These are phyloP conservation scores for Erucastrum elatum DNA, from an alignment of 345 rosid genomes.

Conservation along the genomic window DNA sequence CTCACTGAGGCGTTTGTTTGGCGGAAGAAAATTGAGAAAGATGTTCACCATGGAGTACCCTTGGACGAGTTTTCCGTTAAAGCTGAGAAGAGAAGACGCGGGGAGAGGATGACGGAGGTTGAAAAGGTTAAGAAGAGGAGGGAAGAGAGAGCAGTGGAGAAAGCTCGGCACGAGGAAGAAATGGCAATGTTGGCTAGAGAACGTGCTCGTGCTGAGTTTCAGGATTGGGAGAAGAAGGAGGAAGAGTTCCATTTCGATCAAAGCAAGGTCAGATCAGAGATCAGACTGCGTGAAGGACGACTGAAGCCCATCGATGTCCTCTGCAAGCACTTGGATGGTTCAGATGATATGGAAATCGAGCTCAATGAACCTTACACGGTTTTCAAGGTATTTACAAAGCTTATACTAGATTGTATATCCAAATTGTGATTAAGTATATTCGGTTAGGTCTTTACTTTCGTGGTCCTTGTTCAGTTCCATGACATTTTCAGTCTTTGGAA, in stretches of 20 bases:
- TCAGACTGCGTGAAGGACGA: slow-evolving; percentile 81
- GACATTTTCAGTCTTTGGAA: slow-evolving; percentile 7
- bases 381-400: slow-evolving; percentile 61
- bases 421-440: slow-evolving; percentile 1
- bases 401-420: not conserved
- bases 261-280: slow-evolving; percentile 75
- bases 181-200: slow-evolving; percentile 90
- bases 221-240: slow-evolving; percentile 98
- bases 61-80: slow-evolving; percentile 68
- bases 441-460: not conserved
- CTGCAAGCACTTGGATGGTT: slow-evolving; percentile 68
- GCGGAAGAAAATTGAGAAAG: slow-evolving; percentile 89
- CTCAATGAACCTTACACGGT: slow-evolving; percentile 83
- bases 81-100: slow-evolving; percentile 78
- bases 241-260: slow-evolving; percentile 97
- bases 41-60: slow-evolving; percentile 63
- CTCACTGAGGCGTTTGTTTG: slow-evolving; percentile 66
- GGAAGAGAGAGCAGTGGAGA: slow-evolving; percentile 89
- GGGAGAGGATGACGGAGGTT: slow-evolving; percentile 88
- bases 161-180: slow-evolving; percentile 90
- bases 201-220: slow-evolving; percentile 94
- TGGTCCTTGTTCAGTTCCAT: slow-evolving; percentile 1
- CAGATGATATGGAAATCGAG: slow-evolving; percentile 78
- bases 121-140: slow-evolving; percentile 93
- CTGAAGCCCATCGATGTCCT: slow-evolving; percentile 87